phyloP scores from a whole-genome alignment of 768 basidiomycete genomes.

The Leucosporidium scottii region DNA sequence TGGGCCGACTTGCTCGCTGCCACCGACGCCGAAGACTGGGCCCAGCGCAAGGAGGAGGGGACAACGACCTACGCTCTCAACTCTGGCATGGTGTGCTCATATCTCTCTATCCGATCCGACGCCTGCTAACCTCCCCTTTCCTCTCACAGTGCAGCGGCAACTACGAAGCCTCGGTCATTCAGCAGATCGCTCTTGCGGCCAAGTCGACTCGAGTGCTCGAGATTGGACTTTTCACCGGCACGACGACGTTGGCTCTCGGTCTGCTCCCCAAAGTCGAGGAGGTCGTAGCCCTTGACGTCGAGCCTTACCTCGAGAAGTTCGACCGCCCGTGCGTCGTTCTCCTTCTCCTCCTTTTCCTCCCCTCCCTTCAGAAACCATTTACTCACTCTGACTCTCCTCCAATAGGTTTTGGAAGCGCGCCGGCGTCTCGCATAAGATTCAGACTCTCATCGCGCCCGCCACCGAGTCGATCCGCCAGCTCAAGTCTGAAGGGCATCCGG shows the following conservation, averaged over 20 bases:
- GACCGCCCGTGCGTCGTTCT: constrained; percentile 9
- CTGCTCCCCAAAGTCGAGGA: constrained; percentile 45
- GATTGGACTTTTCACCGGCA: constrained; percentile 34
- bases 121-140: background rate
- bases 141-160: constrained; percentile 26
- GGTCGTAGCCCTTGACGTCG: constrained; percentile 43
- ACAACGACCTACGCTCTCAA: constrained; percentile 15
- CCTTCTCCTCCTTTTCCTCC: background rate
- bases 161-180: constrained; percentile 29
- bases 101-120: background rate
- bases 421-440: constrained; percentile 32
- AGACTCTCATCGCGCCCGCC: constrained; percentile 30
- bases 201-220: constrained; percentile 25
- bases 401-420: constrained; percentile 20
- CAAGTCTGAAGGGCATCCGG: background rate
- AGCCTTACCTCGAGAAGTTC: constrained; percentile 24
- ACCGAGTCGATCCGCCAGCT: constrained; percentile 26
- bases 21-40: constrained; percentile 27
- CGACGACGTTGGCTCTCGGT: constrained; percentile 39
- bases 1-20: constrained; percentile 22
- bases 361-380: background rate
- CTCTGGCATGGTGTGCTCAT: constrained; percentile 15
- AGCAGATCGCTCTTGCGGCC: constrained; percentile 20
- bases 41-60: constrained; percentile 8
- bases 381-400: background rate